These are phyloP conservation scores for Periglandula ipomoeae DNA, from an alignment of 2,329 filamentous ascomycete species.

Conservation along the genomic window DNA sequence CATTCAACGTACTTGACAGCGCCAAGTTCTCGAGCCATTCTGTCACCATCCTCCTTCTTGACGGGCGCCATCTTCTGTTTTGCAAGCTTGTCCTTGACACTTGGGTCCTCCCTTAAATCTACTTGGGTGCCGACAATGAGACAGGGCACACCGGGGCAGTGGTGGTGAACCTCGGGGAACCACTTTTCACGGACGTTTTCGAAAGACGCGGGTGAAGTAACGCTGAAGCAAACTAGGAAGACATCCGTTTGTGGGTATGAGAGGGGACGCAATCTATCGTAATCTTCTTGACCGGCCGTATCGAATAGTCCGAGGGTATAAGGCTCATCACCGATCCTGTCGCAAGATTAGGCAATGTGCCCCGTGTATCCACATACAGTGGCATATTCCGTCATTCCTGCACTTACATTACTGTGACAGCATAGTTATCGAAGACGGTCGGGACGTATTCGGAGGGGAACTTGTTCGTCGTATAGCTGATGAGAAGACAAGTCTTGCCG, in stretches of 20 bases:
- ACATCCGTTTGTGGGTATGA: constrained; percentile 98
- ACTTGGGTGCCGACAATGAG: constrained; percentile 97
- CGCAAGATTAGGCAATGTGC: constrained; percentile 10
- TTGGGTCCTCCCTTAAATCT: constrained; percentile 82
- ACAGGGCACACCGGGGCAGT: constrained; percentile 95
- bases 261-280: constrained; percentile 89
- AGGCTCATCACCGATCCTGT: constrained; percentile 96
- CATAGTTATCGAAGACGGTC: constrained; percentile 99
- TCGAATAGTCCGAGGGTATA: constrained; percentile 97
- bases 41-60: constrained; percentile 83
- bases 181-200: constrained; percentile 99
- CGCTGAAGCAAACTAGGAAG: constrained; percentile 97
- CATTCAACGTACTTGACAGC: constrained; percentile 99
- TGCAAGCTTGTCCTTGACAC: constrained; percentile 79
- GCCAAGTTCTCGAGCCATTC: constrained; percentile 94
- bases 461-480: constrained; percentile 99
- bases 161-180: constrained; percentile 98
- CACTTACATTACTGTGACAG: constrained; percentile 97
- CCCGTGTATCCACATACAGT: no score
- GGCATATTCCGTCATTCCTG: constrained; percentile 4
- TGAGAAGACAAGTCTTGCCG: constrained; percentile 97
- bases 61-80: constrained; percentile 97
- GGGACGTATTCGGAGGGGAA: constrained; percentile 99
- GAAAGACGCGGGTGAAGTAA: constrained; percentile 94
- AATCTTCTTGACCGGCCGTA: constrained; percentile 98